Conservation (phyloP, 2,329 filamentous ascomycete species). For the Zelopaecilomyces penicillatus region DNA sequence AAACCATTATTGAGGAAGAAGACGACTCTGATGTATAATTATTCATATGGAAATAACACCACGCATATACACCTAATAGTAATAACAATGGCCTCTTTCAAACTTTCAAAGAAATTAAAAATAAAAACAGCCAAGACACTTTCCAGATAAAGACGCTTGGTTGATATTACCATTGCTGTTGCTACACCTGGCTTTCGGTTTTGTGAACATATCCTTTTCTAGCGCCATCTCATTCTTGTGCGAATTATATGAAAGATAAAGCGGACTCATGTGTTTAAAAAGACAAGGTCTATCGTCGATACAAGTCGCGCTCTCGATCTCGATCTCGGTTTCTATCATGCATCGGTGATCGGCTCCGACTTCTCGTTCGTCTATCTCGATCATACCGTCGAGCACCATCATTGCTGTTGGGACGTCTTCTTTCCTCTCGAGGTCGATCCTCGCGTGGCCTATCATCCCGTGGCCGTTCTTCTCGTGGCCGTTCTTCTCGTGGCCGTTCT, state of each 20-base stretch:
- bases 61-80: no score
- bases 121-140: no score
- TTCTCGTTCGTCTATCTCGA: conserved; percentile 32
- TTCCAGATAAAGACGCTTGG: no score
- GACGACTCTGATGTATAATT: conserved; percentile 46
- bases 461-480: conserved; percentile 27
- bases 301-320: conserved; percentile 40
- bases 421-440: conserved; percentile 14
- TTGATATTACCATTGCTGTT: no score
- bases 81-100: no score
- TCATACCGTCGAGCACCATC: conserved; percentile 30
- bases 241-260: no score
- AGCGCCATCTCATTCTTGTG: no score
- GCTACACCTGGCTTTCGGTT: no score
- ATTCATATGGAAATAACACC: neutral
- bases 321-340: conserved; percentile 31
- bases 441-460: conserved; percentile 22
- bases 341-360: conserved; percentile 32
- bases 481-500: conserved; percentile 14
- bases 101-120: no score
- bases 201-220: no score
- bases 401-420: conserved; percentile 24
- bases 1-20: conserved; percentile 67
- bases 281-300: conserved; percentile 25
- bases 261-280: no score